phyloP scores from a whole-genome alignment of 2,329 filamentous ascomycete species.

The Colletotrichum kahawae region DNA sequence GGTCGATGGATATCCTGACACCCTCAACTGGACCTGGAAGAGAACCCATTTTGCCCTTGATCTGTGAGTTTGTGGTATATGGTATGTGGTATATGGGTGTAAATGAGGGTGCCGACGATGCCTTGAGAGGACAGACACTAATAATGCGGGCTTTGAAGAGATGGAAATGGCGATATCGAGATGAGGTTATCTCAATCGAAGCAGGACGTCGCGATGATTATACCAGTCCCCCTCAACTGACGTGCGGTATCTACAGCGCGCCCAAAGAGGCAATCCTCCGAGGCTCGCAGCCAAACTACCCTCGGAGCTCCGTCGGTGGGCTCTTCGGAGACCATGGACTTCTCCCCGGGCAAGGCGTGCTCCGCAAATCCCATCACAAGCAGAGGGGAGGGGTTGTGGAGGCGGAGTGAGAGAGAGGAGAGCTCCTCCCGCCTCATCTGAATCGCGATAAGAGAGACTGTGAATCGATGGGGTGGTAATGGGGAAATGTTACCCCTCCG shows the following conservation, averaged over 20 bases:
- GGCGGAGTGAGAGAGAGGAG: neutral
- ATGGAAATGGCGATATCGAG: neutral
- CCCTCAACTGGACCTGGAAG: conserved; percentile 14
- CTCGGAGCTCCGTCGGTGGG: conserved; percentile 8
- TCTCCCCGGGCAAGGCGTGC: neutral
- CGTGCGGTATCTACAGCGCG: neutral
- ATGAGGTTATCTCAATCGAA: neutral
- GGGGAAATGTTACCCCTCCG: neutral
- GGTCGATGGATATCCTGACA: conserved; percentile 29
- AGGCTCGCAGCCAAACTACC: neutral
- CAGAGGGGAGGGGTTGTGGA: neutral
- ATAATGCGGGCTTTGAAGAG: neutral
- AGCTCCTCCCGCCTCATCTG: neutral
- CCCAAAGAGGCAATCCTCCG: conserved; percentile 6
- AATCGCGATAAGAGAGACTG: neutral
- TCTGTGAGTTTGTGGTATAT: neutral
- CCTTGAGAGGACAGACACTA: neutral
- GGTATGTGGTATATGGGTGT: neutral
- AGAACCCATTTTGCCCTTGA: conserved; percentile 1
- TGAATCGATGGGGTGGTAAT: neutral
- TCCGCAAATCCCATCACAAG: neutral
- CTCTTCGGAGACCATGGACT: neutral
- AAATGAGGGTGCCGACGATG: neutral
- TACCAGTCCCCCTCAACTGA: neutral
- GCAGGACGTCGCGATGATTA: neutral